Evolutionary conservation across 805 yeast species (phyloP).

Genomic region (Wickerhamiella sorbophila): DNA sequence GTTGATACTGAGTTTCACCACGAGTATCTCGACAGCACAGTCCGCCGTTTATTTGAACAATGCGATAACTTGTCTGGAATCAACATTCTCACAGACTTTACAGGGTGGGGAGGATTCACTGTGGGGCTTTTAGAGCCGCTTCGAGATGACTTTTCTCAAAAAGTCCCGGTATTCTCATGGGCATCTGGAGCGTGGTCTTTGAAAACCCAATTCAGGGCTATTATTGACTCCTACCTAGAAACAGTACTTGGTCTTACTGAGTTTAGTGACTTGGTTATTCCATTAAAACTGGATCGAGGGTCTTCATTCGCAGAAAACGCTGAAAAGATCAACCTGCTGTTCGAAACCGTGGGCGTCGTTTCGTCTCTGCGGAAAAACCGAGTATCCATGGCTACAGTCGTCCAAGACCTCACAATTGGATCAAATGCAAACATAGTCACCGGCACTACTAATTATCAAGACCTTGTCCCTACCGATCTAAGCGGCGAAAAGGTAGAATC

Average conservation of each 20-base stretch:
- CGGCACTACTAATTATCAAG: conserved; percentile 4
- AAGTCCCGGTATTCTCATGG: conserved; percentile 14
- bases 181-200: conserved; percentile 2
- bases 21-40: conserved; percentile 42
- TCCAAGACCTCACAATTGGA: conserved; percentile 30
- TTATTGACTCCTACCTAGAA: conserved; percentile 12
- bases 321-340: conserved; percentile 27
- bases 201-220: background rate
- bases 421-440: conserved; percentile 36
- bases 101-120: conserved; percentile 76
- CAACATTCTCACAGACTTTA: conserved; percentile 49
- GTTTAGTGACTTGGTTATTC: conserved; percentile 13
- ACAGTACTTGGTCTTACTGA: conserved; percentile 10
- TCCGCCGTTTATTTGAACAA: conserved; percentile 53
- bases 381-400: conserved; percentile 32
- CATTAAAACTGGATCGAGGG: conserved; percentile 5
- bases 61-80: conserved; percentile 66
- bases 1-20: conserved; percentile 22
- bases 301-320: conserved; percentile 11
- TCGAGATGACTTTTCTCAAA: conserved; percentile 32
- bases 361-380: conserved; percentile 27
- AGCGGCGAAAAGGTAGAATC: background rate
- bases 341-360: conserved; percentile 34
- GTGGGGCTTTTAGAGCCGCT: conserved; percentile 36
- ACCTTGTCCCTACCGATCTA: background rate